Percentiles rank a stretch among this genome's conserved stretches.
Conservation (phyloP, 2,329 filamentous ascomycete genomes). For the Colletotrichum cuscutae region DNA sequence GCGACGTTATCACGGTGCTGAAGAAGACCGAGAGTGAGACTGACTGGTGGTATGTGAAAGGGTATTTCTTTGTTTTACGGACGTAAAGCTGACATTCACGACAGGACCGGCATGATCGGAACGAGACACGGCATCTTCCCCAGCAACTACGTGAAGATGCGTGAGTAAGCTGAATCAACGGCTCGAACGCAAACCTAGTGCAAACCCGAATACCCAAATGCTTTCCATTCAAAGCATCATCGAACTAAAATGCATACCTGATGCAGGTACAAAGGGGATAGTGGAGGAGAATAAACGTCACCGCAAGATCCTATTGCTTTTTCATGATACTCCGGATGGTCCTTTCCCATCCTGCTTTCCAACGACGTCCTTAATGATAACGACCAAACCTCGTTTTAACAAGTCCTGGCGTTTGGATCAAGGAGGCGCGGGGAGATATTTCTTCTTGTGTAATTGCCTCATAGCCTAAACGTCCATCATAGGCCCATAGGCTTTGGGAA, state of each 20-base stretch:
- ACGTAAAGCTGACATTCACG: neutral
- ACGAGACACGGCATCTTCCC: conserved; percentile 92
- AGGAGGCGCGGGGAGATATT: neutral
- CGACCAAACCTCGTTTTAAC: neutral
- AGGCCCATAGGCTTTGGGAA: neutral
- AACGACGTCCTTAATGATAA: conserved; percentile 21
- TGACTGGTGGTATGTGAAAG: conserved; percentile 85
- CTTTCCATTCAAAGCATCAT: neutral
- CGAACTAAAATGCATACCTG: neutral
- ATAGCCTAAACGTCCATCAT: conserved; percentile 20
- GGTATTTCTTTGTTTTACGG: neutral
- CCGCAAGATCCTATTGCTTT: conserved; percentile 4
- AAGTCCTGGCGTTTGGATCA: conserved; percentile 23
- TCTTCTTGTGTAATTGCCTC: conserved; percentile 2
- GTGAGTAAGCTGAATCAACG: conserved; percentile 50
- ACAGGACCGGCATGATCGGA: conserved; percentile 88
- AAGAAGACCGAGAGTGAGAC: conserved; percentile 95
- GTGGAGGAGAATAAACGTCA: neutral
- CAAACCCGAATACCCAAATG: conserved; percentile 18
- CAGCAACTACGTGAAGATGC: conserved; percentile 79
- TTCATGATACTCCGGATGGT: conserved; percentile 32
- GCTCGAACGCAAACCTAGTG: conserved; percentile 1
- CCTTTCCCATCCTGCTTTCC: conserved; percentile 18
- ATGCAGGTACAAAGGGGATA: neutral
- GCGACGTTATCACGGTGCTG: conserved; percentile 92